Evolutionary conservation across 129 eudicot genomes (phyloP).

Genomic region (Apium graveolens): DNA sequence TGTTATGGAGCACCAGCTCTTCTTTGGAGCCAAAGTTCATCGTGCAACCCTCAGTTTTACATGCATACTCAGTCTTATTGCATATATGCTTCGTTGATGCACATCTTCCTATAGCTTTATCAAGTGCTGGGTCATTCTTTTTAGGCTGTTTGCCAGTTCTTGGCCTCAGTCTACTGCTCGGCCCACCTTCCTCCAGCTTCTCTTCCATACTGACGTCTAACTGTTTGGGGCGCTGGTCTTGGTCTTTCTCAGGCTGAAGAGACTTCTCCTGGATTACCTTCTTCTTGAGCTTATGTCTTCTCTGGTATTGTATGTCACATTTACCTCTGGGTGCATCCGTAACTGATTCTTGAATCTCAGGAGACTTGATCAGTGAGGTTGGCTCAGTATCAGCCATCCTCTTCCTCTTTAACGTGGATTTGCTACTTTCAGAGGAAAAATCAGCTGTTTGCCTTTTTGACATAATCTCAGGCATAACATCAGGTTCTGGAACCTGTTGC

Average conservation of each 20-base stretch:
- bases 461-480: no score
- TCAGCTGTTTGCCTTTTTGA: no score
- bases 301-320: no score
- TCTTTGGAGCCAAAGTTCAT: constrained; percentile 32
- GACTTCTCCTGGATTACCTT: background rate
- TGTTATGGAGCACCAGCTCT: constrained; percentile 54
- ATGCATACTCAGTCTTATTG: constrained; percentile 61
- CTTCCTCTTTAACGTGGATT: no score
- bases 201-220: background rate
- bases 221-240: background rate
- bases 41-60: background rate
- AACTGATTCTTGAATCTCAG: no score
- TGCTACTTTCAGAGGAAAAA: no score
- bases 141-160: no score
- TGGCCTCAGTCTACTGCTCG: constrained; percentile 1
- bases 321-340: no score
- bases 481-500: no score
- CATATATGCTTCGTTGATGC: background rate
- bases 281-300: background rate
- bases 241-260: background rate
- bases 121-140: no score
- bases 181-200: constrained; percentile 51
- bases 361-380: no score
- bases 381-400: no score
- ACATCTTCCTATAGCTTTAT: background rate